Evolutionary conservation across 2,329 filamentous ascomycete genomes (phyloP).

Genomic region (Herpotrichia juniperi): DNA sequence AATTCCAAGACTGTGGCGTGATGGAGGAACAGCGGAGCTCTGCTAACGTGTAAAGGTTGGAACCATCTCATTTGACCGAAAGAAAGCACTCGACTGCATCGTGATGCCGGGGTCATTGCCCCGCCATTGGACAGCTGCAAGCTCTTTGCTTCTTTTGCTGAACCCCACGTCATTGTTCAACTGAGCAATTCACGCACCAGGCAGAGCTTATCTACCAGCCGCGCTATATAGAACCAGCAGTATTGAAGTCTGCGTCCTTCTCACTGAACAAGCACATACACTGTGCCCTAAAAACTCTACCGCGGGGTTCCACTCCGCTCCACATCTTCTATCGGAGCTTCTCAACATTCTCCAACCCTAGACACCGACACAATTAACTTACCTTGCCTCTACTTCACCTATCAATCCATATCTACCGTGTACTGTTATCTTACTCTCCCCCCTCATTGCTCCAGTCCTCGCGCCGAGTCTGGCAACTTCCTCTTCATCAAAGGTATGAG

Average conservation of each 20-base stretch:
- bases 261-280: neutral
- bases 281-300: neutral
- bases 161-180: conserved; percentile 6
- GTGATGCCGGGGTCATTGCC: too few relatives aligned
- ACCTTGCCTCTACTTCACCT: neutral
- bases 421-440: too few relatives aligned
- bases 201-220: conserved; percentile 1
- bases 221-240: neutral
- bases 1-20: neutral
- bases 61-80: neutral
- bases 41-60: neutral
- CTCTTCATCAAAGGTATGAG: too few relatives aligned
- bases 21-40: neutral
- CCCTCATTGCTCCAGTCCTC: too few relatives aligned
- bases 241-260: neutral
- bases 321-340: conserved; percentile 2
- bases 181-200: conserved; percentile 2
- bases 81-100: too few relatives aligned
- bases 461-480: too few relatives aligned
- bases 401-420: too few relatives aligned
- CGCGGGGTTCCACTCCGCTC: neutral
- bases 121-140: neutral
- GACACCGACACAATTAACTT: neutral
- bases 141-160: conserved; percentile 1
- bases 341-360: conserved; percentile 1